Evolutionary conservation across 805 yeast species (phyloP), one percentile per base, ranked within the genome.

Genomic region (Ogataea pilisensis): DNA sequence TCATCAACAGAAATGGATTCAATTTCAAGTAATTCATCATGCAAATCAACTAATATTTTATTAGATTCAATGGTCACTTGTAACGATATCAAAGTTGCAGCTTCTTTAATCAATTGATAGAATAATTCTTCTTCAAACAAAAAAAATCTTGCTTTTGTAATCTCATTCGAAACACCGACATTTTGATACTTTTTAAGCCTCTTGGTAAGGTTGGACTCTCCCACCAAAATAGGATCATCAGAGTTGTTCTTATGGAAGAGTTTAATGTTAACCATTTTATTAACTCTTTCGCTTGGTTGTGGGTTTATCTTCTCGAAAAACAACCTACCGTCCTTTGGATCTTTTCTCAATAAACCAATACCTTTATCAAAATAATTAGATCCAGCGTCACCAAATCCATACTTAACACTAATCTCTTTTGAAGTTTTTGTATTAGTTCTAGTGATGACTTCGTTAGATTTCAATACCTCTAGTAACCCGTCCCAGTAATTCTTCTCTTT

Each of bases 331-430:
- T 66, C 64, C 43, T 55, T 53, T 1, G 53, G 46, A 25, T 73
- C 63, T 41, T 81, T 78, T 35, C 78, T 73, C 46, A 89, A 63
- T 0, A 84, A 60, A 0, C 95, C 97, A 32, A 82, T 63, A 2
- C 97, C 97, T 48, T 75, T 73, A 51, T 86, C 90, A 41, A 62
- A 63, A 53, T 78, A 87, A 17, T 69, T 75, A 1, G 95, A 85
- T 0, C 98, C 99, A 0, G 95, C 80, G 60, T 90, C 97, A 14
- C 84, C 90, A 64, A 77, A 91, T 0, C 98, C 98, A 56, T 85
- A 93, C 53, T 85, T 87, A 28, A 91, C 83, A 4, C 91, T 95
- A 32, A 90, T 72, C 2, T 71, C 66, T 42, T 65, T 66, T 8
- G 78, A 75, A 8, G 39, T 69, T 7, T 78, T 80, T 41, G 76